Base-by-base conservation (phyloP, 805 yeast species). In the Teunomyces stri region DNA sequence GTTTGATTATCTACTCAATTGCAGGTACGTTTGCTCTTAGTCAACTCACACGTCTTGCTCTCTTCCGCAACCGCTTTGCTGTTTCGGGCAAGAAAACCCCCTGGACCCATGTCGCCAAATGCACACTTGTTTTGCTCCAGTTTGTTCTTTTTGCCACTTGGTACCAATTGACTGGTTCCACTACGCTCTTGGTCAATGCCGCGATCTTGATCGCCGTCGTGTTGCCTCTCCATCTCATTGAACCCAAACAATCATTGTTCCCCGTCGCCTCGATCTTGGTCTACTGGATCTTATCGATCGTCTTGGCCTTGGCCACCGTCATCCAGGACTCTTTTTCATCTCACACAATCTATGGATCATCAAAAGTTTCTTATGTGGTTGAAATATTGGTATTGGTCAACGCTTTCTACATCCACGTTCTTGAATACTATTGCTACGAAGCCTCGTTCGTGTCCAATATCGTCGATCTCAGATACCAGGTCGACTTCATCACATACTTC, bases 381-480 rank as follows among this genome's bases (percentile, higher is more conserved):
- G 64, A 58, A 45, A 20, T 51, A 12, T 38, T 48, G 15, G 43
- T 52, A 20, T 27, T 51, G 13, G 37, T 47, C 41, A 51, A 53
- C 36, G 44, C 59, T 4, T 6, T 49, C 30, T 44, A 45, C 11
- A 40, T 54, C 18, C 54, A 58, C 31, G 33, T 48, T 20, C 47
- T 58, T 36, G 65, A 62, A 46, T 44, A 45, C 6, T 47, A 34
- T 36, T 52, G 48, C 46, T 64, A 57, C 53, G 27, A 54, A 4
- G 65, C 67, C 0, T 46, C 58, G 5, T 47, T 50, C 4, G 64
- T 62, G 39, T 47, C 69, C 64, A 64, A 60, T 39, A 43, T 44
- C 9, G 49, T 51, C 39, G 51, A 61, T 7, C 25, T 42, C 20
- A 21, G 34, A 28, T 12, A 42, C 34, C 21, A 43, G 21, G 51